Conservation (phyloP, 768 basidiomycete species). For the Tylopilus cervinicoccineus region DNA sequence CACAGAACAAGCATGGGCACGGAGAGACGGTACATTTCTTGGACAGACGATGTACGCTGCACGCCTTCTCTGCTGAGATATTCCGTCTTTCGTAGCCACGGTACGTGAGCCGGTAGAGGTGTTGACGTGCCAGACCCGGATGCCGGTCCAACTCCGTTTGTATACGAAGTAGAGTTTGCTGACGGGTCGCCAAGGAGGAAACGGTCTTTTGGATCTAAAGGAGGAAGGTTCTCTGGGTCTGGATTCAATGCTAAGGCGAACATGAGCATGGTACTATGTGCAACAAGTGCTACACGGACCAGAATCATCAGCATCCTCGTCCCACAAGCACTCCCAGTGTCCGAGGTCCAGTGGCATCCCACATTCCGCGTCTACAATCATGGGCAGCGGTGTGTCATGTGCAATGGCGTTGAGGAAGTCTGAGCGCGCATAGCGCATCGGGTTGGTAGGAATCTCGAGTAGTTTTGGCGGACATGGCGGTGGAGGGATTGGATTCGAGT, state of each 20-base stretch:
- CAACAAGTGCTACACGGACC: constrained; percentile 42
- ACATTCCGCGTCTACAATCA: constrained; percentile 95
- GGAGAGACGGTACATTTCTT: constrained; percentile 51
- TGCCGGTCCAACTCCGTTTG: constrained; percentile 34
- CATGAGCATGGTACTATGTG: neutral
- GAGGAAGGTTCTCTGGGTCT: constrained; percentile 51
- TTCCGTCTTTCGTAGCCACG: constrained; percentile 92
- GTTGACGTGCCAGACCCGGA: constrained; percentile 39
- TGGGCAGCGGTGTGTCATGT: constrained; percentile 79
- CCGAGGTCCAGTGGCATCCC: constrained; percentile 95
- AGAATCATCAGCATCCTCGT: constrained; percentile 68
- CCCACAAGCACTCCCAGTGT: constrained; percentile 79
- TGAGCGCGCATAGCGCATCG: constrained; percentile 81
- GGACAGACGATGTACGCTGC: constrained; percentile 36
- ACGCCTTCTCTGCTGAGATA: constrained; percentile 69
- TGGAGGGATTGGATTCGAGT: constrained; percentile 89
- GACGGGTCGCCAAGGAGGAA: constrained; percentile 70
- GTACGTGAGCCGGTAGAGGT: constrained; percentile 58
- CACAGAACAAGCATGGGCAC: neutral
- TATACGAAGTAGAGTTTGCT: constrained; percentile 38
- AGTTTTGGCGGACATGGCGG: constrained; percentile 98
- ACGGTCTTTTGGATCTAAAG: constrained; percentile 71
- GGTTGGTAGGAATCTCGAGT: constrained; percentile 86
- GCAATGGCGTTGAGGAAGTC: constrained; percentile 81
- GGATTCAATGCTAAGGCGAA: constrained; percentile 55